Evolutionary conservation across 2,329 filamentous ascomycete species (phyloP).

Genomic region (Colletotrichum shisoi): DNA sequence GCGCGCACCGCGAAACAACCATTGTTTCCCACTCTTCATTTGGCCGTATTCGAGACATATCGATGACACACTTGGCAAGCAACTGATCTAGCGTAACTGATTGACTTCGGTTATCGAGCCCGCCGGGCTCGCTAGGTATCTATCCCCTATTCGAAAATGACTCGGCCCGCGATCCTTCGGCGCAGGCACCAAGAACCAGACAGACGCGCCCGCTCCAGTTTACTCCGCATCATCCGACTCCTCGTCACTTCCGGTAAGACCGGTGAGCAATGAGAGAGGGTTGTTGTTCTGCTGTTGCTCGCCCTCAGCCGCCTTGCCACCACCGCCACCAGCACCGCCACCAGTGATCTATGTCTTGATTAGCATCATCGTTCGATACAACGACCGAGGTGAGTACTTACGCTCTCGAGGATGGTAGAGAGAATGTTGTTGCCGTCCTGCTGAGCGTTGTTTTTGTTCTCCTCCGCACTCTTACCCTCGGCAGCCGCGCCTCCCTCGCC

Average conservation of each 20-base stretch:
- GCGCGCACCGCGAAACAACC: slow-evolving; percentile 8
- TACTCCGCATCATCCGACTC: slow-evolving; percentile 20
- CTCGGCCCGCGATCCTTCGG: slow-evolving; percentile 1
- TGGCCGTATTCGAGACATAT: slow-evolving; percentile 2
- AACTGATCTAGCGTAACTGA: slow-evolving; percentile 31
- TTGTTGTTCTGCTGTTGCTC: slow-evolving; percentile 3
- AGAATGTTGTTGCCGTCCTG: slow-evolving; percentile 8
- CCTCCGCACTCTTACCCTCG: too few species aligned
- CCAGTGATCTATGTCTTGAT: slow-evolving; percentile 8
- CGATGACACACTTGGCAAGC: slow-evolving; percentile 15
- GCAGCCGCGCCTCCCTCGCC: too few species aligned
- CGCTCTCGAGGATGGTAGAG: slow-evolving; percentile 6
- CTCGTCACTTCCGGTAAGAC: slow-evolving; percentile 30
- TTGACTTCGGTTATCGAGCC: slow-evolving; percentile 1
- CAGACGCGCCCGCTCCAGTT: neutral
- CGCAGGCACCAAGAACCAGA: slow-evolving; percentile 6
- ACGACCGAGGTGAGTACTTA: neutral
- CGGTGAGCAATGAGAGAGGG: slow-evolving; percentile 16
- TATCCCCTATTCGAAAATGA: neutral
- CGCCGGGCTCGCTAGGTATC: neutral
- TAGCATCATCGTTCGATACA: neutral
- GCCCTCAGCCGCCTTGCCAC: neutral
- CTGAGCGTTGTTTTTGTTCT: neutral
- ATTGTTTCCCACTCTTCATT: neutral
- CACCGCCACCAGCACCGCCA: neutral